Evolutionary conservation across 2,329 filamentous ascomycete genomes (phyloP).

Genomic region (Penicillium sp.): DNA sequence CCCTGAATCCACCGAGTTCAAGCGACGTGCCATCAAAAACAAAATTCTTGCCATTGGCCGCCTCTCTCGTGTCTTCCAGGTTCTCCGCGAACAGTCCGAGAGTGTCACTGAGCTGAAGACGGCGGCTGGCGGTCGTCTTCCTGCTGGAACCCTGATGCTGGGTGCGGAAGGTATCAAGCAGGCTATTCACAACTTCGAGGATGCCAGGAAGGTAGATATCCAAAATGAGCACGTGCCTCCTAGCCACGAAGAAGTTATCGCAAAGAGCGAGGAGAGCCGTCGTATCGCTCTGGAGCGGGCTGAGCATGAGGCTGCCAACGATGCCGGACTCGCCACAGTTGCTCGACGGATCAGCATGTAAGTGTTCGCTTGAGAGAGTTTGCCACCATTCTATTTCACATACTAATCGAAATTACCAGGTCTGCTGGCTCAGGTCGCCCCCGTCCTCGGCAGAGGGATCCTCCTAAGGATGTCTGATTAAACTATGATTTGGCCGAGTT

Average conservation of each 20-base stretch:
- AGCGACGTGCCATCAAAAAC: constrained; percentile 97
- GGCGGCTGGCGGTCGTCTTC: constrained; percentile 84
- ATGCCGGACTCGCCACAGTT: constrained; percentile 79
- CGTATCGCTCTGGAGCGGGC: constrained; percentile 82
- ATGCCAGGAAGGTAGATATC: constrained; percentile 92
- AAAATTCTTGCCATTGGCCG: constrained; percentile 98
- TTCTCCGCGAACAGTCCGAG: constrained; percentile 94
- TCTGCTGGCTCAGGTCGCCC: constrained; percentile 39
- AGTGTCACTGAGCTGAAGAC: constrained; percentile 97
- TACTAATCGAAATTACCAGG: constrained; percentile 22
- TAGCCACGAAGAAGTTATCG: constrained; percentile 84
- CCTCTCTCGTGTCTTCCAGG: constrained; percentile 96
- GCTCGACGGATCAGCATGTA: constrained; percentile 95
- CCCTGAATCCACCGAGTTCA: constrained; percentile 85
- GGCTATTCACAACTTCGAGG: constrained; percentile 93
- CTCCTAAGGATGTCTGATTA: constrained; percentile 26
- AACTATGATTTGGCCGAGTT: constrained; percentile 18
- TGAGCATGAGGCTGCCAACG: constrained; percentile 84
- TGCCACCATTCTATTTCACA: background rate
- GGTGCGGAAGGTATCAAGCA: constrained; percentile 98
- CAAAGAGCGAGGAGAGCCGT: constrained; percentile 76
- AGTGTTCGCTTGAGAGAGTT: constrained; percentile 44
- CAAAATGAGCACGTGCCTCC: constrained; percentile 95
- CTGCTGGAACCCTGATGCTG: constrained; percentile 94
- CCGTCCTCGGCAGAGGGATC: constrained; percentile 33